phyloP scores from a whole-genome alignment of 169 alveolate species.

The Nephromyces sp. region DNA sequence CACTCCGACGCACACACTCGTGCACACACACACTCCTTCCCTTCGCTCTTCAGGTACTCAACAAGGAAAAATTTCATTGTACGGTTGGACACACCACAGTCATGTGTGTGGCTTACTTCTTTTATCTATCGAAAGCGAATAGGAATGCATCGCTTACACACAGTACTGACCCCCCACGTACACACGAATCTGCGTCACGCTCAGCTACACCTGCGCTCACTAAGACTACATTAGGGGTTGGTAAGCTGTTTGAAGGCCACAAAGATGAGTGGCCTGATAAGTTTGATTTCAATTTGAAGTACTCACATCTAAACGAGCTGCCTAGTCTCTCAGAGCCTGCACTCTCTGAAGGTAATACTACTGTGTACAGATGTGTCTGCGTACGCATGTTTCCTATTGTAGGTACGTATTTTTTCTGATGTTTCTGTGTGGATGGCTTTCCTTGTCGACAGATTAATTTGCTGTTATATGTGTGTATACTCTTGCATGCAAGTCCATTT shows the following conservation, averaged over 20 bases:
- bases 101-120: background rate
- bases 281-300: background rate
- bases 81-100: constrained; percentile 7
- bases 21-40: too few species aligned
- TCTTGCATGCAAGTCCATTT: too few species aligned
- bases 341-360: too few species aligned
- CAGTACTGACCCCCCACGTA: background rate
- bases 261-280: background rate
- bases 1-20: too few species aligned
- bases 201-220: background rate
- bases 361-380: too few species aligned
- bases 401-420: too few species aligned
- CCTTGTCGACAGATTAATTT: too few species aligned
- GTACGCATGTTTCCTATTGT: too few species aligned
- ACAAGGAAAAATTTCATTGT: background rate
- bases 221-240: background rate
- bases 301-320: background rate
- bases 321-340: too few species aligned
- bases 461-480: too few species aligned
- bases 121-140: background rate
- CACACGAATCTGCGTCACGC: background rate
- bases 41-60: background rate
- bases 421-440: too few species aligned
- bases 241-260: background rate
- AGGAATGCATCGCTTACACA: background rate